These are phyloP conservation scores for Didymella arachidicola DNA, from an alignment of 2,329 filamentous ascomycete genomes.

Conservation along the genomic window DNA sequence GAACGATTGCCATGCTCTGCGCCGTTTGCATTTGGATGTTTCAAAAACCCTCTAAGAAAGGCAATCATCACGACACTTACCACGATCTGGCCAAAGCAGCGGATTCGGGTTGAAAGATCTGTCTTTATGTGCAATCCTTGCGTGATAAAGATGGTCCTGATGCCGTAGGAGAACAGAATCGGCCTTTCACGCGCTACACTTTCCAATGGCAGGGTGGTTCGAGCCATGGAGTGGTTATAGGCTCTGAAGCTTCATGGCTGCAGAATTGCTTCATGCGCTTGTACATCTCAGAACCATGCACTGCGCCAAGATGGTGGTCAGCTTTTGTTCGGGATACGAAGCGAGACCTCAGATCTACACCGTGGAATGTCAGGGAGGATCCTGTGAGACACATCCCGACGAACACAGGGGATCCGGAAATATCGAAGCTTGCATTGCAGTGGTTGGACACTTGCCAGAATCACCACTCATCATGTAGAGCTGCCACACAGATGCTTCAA, in stretches of 20 bases:
- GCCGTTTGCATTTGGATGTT: not conserved
- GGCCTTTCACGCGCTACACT: not conserved
- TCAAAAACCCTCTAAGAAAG: not conserved
- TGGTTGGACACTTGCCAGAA: not conserved
- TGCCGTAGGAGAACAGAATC: not conserved
- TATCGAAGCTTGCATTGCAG: not conserved
- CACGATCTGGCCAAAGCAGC: not conserved
- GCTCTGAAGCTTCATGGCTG: not conserved
- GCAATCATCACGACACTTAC: not conserved
- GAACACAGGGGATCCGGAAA: not conserved
- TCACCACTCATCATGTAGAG: not conserved
- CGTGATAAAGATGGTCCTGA: not conserved
- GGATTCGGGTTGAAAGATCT: not conserved
- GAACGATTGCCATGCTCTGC: too few relatives aligned
- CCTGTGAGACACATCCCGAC: not conserved
- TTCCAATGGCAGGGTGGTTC: not conserved
- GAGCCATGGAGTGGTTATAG: not conserved
- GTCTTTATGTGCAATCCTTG: not conserved
- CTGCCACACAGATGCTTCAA: not conserved
- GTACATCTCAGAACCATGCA: not conserved
- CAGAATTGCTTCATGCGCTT: not conserved
- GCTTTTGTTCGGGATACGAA: not conserved
- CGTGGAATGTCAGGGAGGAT: not conserved
- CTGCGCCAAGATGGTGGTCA: not conserved
- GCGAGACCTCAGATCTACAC: not conserved